phyloP scores from a whole-genome alignment of 345 rosid species.

The Pugionium dolabratum region DNA sequence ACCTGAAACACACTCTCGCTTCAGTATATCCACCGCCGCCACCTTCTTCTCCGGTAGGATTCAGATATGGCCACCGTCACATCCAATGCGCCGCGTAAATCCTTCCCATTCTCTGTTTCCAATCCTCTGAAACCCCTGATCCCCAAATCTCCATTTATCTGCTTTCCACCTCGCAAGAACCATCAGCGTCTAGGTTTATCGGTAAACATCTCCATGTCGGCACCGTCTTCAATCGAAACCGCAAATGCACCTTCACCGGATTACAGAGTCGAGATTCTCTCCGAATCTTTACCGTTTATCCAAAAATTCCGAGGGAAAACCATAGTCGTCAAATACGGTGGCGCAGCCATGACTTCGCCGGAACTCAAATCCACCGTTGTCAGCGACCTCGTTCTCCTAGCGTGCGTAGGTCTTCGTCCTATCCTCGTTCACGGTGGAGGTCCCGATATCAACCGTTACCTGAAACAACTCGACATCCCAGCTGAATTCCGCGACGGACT shows the following conservation, averaged over 20 bases:
- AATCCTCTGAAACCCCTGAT: conserved; percentile 5
- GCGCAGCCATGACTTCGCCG: conserved; percentile 90
- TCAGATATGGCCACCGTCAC: conserved; percentile 41
- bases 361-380: conserved; percentile 73
- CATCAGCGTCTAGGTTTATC: conserved; percentile 26
- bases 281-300: conserved; percentile 91
- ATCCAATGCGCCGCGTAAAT: conserved; percentile 27
- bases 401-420: conserved; percentile 89
- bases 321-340: conserved; percentile 88
- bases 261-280: conserved; percentile 71
- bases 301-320: conserved; percentile 90
- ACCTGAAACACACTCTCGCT: conserved; percentile 7
- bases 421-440: conserved; percentile 94
- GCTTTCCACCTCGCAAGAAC: conserved; percentile 26
- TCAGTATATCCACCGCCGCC: conserved; percentile 20
- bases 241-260: conserved; percentile 26
- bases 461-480: conserved; percentile 60
- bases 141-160: conserved; percentile 26
- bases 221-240: conserved; percentile 27
- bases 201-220: conserved; percentile 37
- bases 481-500: conserved; percentile 80
- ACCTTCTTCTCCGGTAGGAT: conserved; percentile 15
- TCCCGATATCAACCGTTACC: conserved; percentile 80
- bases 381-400: conserved; percentile 74
- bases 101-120: conserved; percentile 26